phyloP scores from a whole-genome alignment of 1,139 yeast genomes.

The Eremothecium sinecaudum region DNA sequence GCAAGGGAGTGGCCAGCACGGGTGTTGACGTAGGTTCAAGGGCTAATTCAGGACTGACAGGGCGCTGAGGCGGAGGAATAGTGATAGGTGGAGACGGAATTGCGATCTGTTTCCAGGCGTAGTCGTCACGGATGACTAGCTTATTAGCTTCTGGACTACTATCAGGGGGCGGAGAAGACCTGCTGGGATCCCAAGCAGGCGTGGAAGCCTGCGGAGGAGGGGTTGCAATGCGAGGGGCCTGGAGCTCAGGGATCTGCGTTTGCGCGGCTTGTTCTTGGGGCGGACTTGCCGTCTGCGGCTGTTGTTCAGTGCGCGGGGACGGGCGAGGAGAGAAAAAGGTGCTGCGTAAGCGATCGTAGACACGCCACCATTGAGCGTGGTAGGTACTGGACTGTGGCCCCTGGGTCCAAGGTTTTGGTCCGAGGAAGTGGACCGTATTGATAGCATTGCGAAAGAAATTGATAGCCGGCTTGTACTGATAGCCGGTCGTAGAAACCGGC shows the following conservation, averaged over 20 bases:
- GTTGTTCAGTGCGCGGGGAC: background rate
- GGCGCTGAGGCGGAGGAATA: background rate
- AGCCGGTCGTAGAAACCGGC: slow-evolving; percentile 63
- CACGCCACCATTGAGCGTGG: slow-evolving; percentile 11
- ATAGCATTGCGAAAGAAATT: slow-evolving; percentile 47
- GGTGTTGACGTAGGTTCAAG: background rate
- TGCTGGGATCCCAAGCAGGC: slow-evolving; percentile 35
- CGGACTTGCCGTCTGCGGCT: no score
- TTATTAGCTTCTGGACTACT: slow-evolving; percentile 35
- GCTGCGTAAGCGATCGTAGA: slow-evolving; percentile 7
- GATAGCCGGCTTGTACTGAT: slow-evolving; percentile 75
- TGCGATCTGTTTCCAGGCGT: slow-evolving; percentile 5
- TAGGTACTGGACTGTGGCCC: slow-evolving; percentile 4
- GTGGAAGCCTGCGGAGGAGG: no score
- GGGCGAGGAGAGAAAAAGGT: slow-evolving; percentile 1
- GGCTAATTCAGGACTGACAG: background rate
- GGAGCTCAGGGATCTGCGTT: no score
- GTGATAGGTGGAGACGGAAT: background rate
- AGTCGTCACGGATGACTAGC: slow-evolving; percentile 13
- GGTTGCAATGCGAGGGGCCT: no score
- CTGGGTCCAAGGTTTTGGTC: slow-evolving; percentile 71
- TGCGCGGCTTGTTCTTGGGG: no score
- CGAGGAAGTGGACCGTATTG: slow-evolving; percentile 71
- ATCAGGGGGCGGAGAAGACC: slow-evolving; percentile 34
- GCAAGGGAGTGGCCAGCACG: background rate